Conservation (phyloP, 257 asterid genomes). For the Euphrasia confusa region DNA sequence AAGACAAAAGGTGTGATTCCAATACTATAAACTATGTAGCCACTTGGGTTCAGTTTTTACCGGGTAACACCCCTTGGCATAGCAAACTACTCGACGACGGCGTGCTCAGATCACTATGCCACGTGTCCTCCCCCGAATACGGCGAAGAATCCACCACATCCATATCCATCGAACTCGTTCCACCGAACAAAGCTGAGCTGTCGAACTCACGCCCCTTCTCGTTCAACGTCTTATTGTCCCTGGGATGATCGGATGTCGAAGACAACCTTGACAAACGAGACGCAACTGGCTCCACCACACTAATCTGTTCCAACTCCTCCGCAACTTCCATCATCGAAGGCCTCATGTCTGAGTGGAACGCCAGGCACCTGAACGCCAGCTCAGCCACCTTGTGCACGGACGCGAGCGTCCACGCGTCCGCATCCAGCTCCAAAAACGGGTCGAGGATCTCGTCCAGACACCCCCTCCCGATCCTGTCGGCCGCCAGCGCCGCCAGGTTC, state of each 20-base stretch:
- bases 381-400: conserved; percentile 55
- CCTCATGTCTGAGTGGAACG: conserved; percentile 68
- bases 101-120: conserved; percentile 61
- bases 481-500: conserved; percentile 52
- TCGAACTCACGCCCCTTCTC: conserved; percentile 18
- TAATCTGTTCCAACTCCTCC: conserved; percentile 52
- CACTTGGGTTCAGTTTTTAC: conserved; percentile 19
- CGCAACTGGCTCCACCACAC: conserved; percentile 16
- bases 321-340: conserved; percentile 78
- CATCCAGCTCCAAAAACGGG: conserved; percentile 29
- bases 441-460: conserved; percentile 50
- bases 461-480: conserved; percentile 64
- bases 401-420: conserved; percentile 33
- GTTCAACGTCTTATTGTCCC: conserved; percentile 39
- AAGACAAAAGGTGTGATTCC: no score
- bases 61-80: conserved; percentile 36
- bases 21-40: background rate
- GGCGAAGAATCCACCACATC: conserved; percentile 37
- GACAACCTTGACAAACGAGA: conserved; percentile 13
- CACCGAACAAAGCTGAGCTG: conserved; percentile 17
- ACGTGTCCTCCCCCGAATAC: conserved; percentile 41
- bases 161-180: conserved; percentile 31
- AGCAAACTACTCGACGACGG: conserved; percentile 61
- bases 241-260: conserved; percentile 33
- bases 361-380: conserved; percentile 68